Evolutionary conservation across 768 basidiomycete species (phyloP), one percentile per base, ranked within the genome.

Genomic region (Panaeolus papilionaceus): DNA sequence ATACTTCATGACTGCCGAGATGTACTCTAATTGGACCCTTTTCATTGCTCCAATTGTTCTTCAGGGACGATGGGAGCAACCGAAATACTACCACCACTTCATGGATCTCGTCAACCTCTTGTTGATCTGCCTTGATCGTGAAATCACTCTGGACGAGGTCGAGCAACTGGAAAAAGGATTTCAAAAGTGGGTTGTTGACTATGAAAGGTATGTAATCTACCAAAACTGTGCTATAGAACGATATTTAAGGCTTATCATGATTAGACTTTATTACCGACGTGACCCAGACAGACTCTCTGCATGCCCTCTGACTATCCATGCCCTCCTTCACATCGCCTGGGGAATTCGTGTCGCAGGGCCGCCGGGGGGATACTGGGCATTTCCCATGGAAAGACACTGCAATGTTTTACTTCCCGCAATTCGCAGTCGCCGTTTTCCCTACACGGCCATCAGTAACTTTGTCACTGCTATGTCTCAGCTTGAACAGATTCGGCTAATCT

Each of bases 81-180:
- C 64, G 3, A 70, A 67, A 23, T 85, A 84, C 69, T 85, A 80
- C 66, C 67, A 77, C 0, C 84, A 86, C 68, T 84, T 85, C 66
- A 63, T 84, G 8, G 20, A 73, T 1, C 78, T 86, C 9, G 78
- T 83, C 23, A 44, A 69, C 3, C 76, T 85, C 4, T 68, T 85
- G 49, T 74, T 76, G 38, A 45, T 69, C 6, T 79, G 79, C 64
- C 75, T 86, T 6, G 74, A 82, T 61, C 82, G 78, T 37, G 76
- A 79, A 64, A 71, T 81, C 16, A 33, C 33, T 2, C 33, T 33
- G 33, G 33, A 33, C 33, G 33, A 33, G 33, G 33, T 33, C 2
- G 33, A 33, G 33, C 33, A 33, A 33, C 33, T 33, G 33, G 33
- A 33, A 33, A 5, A 1, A 1, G 33, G 33, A 33, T 33, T 33